phyloP scores from a whole-genome alignment of 1,284 basidiomycete genomes.

The Omphalotus olearius region DNA sequence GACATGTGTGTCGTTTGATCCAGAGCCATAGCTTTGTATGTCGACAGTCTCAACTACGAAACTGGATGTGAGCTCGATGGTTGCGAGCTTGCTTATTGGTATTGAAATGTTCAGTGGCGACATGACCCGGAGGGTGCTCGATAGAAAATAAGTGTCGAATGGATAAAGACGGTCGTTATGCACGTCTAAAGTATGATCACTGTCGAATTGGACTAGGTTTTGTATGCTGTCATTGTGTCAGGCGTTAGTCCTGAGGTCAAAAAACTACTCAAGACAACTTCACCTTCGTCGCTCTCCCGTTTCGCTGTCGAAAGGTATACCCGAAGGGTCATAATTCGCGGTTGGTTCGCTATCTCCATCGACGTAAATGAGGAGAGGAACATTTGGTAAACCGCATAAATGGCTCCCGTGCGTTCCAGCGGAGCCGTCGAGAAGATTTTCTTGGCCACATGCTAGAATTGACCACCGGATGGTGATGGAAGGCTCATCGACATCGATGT shows the following conservation, averaged over 20 bases:
- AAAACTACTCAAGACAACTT: constrained; percentile 6
- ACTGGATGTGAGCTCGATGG: constrained; percentile 42
- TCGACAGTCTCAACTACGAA: constrained; percentile 43
- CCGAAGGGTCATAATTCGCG: constrained; percentile 40
- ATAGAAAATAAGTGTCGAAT: constrained; percentile 51
- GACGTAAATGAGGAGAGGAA: constrained; percentile 41
- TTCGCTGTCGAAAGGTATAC: constrained; percentile 37
- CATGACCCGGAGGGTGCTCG: constrained; percentile 41
- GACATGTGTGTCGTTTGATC: constrained; percentile 11
- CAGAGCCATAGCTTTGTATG: constrained; percentile 32
- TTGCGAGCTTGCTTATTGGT: constrained; percentile 40
- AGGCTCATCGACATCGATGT: constrained; percentile 34
- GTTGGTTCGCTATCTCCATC: constrained; percentile 40
- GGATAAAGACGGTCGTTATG: constrained; percentile 51
- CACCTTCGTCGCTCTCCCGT: constrained; percentile 41
- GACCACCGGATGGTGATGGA: constrained; percentile 54
- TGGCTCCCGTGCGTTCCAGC: constrained; percentile 41
- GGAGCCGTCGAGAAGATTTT: constrained; percentile 44
- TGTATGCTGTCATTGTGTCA: constrained; percentile 36
- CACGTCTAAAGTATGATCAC: constrained; percentile 54
- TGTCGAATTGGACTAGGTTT: constrained; percentile 53
- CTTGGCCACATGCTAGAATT: constrained; percentile 48
- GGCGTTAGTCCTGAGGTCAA: background rate
- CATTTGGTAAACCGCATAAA: constrained; percentile 43
- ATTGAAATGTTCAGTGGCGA: constrained; percentile 32